Conservation (phyloP, 2,329 filamentous ascomycete genomes). For the Penicillium sp. region DNA sequence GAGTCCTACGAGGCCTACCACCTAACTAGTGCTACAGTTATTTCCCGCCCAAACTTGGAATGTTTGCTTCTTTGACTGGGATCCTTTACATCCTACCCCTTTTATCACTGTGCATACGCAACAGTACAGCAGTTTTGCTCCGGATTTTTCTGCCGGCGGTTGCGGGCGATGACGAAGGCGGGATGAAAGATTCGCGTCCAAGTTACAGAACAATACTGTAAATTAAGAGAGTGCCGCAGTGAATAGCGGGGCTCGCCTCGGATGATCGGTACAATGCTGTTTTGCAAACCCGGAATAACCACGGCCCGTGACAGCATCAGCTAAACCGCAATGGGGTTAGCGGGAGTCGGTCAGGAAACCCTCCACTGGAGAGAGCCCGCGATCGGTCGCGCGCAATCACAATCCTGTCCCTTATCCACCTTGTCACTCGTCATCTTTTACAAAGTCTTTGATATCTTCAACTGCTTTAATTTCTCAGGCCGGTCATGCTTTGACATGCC, state of each 20-base stretch:
- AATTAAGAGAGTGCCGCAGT: neutral
- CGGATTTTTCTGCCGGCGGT: slow-evolving; percentile 24
- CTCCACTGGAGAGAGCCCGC: slow-evolving; percentile 36
- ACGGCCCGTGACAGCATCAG: slow-evolving; percentile 20
- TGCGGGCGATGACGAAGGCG: slow-evolving; percentile 35
- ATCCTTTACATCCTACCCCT: neutral
- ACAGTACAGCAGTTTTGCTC: neutral
- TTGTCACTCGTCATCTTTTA: slow-evolving; percentile 12
- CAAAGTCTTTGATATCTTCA: slow-evolving; percentile 4
- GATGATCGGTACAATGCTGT: slow-evolving; percentile 3
- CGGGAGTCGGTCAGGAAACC: slow-evolving; percentile 28
- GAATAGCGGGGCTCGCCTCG: neutral
- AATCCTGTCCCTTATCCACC: slow-evolving; percentile 18
- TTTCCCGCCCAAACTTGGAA: neutral
- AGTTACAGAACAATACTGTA: slow-evolving; percentile 8
- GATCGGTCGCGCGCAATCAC: slow-evolving; percentile 42
- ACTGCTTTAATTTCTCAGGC: slow-evolving; percentile 3
- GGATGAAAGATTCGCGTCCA: slow-evolving; percentile 10
- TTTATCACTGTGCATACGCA: neutral
- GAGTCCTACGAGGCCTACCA: neutral
- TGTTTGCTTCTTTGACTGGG: neutral
- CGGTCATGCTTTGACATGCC: slow-evolving; percentile 26
- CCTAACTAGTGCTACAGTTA: neutral
- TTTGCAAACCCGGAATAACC: slow-evolving; percentile 24
- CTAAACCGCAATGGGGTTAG: slow-evolving; percentile 27